Conservation (phyloP, 148 eudicot genomes). For the Persicaria maculosa region DNA sequence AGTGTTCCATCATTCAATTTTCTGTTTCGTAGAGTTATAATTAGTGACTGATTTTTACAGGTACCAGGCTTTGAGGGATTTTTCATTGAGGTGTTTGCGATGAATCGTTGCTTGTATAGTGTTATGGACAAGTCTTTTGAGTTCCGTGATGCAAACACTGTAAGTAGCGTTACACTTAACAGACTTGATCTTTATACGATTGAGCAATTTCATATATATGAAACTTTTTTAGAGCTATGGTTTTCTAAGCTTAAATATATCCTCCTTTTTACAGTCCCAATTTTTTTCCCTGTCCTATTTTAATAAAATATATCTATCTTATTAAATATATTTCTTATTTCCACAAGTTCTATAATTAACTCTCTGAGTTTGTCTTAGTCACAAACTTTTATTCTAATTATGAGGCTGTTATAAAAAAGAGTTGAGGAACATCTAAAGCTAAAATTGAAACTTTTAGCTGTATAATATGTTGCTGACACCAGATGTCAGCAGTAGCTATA, state of each 20-base stretch:
- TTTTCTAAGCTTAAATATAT: neutral
- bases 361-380: too few relatives aligned
- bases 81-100: slow-evolving; percentile 67
- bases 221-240: neutral
- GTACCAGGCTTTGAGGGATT: slow-evolving; percentile 86
- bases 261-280: neutral
- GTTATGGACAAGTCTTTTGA: slow-evolving; percentile 94
- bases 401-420: too few relatives aligned
- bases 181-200: neutral
- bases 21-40: slow-evolving; percentile 12
- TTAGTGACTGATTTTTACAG: slow-evolving; percentile 38
- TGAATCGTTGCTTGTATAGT: slow-evolving; percentile 80
- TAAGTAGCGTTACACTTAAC: slow-evolving; percentile 34
- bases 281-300: too few relatives aligned
- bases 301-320: too few relatives aligned
- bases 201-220: neutral
- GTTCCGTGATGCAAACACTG: slow-evolving; percentile 83
- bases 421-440: too few relatives aligned
- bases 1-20: too few relatives aligned
- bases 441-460: too few relatives aligned
- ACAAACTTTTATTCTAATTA: too few relatives aligned
- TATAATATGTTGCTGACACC: too few relatives aligned
- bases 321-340: neutral
- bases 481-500: too few relatives aligned
- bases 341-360: neutral